Percentiles rank a stretch among this genome's conserved stretches.
phyloP scores from a whole-genome alignment of 1,139 yeast genomes.

The Saccharomyces hybrid region DNA sequence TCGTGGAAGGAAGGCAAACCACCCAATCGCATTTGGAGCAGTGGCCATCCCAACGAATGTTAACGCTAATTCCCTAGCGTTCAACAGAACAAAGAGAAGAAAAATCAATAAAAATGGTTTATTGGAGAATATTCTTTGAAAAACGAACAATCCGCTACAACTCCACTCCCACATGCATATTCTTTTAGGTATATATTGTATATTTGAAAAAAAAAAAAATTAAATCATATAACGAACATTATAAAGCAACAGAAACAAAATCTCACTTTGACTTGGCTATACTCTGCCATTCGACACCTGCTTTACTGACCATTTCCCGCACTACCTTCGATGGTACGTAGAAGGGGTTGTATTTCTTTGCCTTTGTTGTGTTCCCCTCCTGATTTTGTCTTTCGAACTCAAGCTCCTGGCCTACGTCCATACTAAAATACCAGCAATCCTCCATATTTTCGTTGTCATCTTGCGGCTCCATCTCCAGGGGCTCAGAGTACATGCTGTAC shows the following conservation, averaged over 20 bases:
- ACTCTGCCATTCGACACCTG: not conserved
- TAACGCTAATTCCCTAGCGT: constrained; percentile 11
- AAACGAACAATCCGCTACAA: not conserved
- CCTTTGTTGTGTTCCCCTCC: not conserved
- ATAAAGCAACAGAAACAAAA: not conserved
- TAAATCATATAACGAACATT: not conserved
- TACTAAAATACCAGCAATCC: not conserved
- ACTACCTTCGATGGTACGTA: not conserved
- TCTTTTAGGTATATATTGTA: not conserved
- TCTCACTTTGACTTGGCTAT: not conserved
- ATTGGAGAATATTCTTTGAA: not conserved
- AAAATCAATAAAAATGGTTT: constrained; percentile 1
- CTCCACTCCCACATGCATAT: not conserved
- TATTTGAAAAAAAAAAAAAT: not conserved
- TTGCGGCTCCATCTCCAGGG: not conserved
- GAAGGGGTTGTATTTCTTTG: not conserved
- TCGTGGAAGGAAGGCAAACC: constrained; percentile 9
- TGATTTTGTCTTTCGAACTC: not conserved
- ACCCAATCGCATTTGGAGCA: constrained; percentile 13
- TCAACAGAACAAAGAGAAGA: constrained; percentile 10
- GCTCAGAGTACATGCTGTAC: not conserved
- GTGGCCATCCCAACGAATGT: constrained; percentile 9
- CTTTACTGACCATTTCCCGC: not conserved
- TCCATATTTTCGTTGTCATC: not conserved
- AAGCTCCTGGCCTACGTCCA: not conserved